Percentiles rank a stretch among this genome's conserved stretches.
Conservation (phyloP, 2,329 filamentous ascomycete species). For the Aspergillus piperis region DNA sequence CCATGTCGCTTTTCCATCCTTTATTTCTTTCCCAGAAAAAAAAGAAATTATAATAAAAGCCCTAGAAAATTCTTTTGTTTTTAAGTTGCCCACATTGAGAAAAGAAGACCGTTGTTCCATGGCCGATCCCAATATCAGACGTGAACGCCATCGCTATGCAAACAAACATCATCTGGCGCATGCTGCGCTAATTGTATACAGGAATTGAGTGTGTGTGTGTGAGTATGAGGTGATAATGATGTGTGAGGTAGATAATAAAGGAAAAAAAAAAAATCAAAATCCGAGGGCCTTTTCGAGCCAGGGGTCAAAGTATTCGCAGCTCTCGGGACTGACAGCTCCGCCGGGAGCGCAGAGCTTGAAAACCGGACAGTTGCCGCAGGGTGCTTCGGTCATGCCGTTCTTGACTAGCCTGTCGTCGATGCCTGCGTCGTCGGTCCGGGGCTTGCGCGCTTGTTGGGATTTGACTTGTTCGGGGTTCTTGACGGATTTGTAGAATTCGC, state of each 20-base stretch:
- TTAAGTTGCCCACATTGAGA: conserved; percentile 10
- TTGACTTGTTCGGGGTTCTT: conserved; percentile 43
- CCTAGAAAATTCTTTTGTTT: background rate
- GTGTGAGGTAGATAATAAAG: background rate
- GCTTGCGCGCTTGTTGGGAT: conserved; percentile 36
- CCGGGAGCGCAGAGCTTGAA: conserved; percentile 90
- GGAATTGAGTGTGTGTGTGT: background rate
- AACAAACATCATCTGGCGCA: conserved; percentile 20
- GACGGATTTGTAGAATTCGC: conserved; percentile 52
- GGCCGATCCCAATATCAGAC: conserved; percentile 18
- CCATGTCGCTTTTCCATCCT: background rate
- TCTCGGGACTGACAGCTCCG: conserved; percentile 84
- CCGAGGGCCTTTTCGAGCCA: conserved; percentile 64
- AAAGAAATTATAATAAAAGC: background rate
- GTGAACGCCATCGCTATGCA: conserved; percentile 46
- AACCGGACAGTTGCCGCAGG: conserved; percentile 89
- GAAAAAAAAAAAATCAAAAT: conserved; percentile 27
- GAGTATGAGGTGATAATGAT: background rate
- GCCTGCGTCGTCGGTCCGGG: conserved; percentile 29
- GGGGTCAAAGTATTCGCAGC: conserved; percentile 85
- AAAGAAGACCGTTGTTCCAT: conserved; percentile 9
- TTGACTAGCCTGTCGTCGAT: conserved; percentile 49
- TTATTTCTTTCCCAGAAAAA: background rate
- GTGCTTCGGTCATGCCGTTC: conserved; percentile 83
- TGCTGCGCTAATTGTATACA: conserved; percentile 18